Evolutionary conservation across 495 filamentous ascomycete species (phyloP), one percentile per base, ranked within the genome.

Genomic region (Penicillium canariense): DNA sequence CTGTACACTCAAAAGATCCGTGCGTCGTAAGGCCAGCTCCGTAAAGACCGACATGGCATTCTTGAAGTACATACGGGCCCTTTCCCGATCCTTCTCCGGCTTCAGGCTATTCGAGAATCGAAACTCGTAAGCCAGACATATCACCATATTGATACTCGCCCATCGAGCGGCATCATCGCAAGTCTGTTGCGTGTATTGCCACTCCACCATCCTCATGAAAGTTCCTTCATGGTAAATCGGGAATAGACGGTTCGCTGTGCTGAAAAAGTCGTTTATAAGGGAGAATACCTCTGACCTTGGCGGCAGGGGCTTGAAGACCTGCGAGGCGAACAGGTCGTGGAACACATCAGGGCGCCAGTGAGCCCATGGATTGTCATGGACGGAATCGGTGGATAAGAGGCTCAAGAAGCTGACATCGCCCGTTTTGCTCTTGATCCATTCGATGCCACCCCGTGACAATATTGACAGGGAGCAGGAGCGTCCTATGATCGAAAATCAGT

Each of bases 381-480:
- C 78, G 0, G 85, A 85, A 20, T 83, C 79, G 22, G 84, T 78
- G 5, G 86, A 84, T 28, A 97, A 85, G 82, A 95, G 87, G 31
- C 85, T 81, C 66, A 96, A 86, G 70, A 96, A 96, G 4, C 87
- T 91, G 14, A 63, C 80, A 61, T 97, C 93, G 15, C 94, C 94
- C 27, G 91, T 96, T 74, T 93, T 97, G 53, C 89, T 85, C 60
- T 96, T 97, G 45, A 98, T 91, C 93, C 95, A 98, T 63, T 96
- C 88, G 46, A 98, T 91, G 35, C 94, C 94, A 66, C 93, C 91
- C 18, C 90, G 90, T 2, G 92, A 96, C 69, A 96, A 85, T 53
- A 98, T 97, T 26, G 91, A 96, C 67, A 96, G 88, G 5, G 90
- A 91, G 4, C 90, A 96, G 0, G 91, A 96, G 5, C 89, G 91